Evolutionary conservation across 2,329 filamentous ascomycete genomes (phyloP), one percentile per base, ranked within the genome.

Genomic region (Colletotrichum higginsianum): DNA sequence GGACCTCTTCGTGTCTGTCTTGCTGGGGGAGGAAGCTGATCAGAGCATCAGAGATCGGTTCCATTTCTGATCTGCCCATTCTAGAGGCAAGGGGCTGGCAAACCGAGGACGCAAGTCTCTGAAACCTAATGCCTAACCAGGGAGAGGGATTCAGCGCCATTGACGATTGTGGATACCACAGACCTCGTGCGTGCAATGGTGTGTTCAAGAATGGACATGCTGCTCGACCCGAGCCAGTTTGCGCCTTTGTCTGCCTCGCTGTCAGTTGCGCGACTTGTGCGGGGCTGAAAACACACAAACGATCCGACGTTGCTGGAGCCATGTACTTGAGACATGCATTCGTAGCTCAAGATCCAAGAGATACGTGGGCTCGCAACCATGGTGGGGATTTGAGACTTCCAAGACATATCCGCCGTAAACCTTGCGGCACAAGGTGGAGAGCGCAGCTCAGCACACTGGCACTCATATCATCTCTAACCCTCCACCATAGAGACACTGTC

Each of bases 191-290:
- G 57, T 15, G 63, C 56, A 71, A 47, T 47, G 46, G 61, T 60
- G 53, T 47, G 53, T 61, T 40, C 21, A 57, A 46, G 21, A 42
- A 53, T 42, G 40, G 52, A 58, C 52, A 49, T 68, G 58, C 65
- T 52, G 65, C 57, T 49, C 62, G 53, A 49, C 52, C 55, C 62
- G 67, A 55, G 49, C 64, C 49, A 57, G 35, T 53, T 58, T 30
- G 44, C 46, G 18, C 13, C 35, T 38, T 38, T 38, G 40, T 30
- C 44, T 50, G 26, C 38, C 47, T 61, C 42, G 23, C 40, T 26
- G 26, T 21, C 23, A 61, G 46, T 49, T 49, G 30, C 40, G 57
- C 38, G 15, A 40, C 26, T 55, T 40, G 46, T 21, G 44, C 15
- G 52, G 13, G 44, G 46, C 16, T 47, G 23, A 40, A 44, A 16